Conservation (phyloP, 2,329 filamentous ascomycete species). For the Cladorrhinum sp. region DNA sequence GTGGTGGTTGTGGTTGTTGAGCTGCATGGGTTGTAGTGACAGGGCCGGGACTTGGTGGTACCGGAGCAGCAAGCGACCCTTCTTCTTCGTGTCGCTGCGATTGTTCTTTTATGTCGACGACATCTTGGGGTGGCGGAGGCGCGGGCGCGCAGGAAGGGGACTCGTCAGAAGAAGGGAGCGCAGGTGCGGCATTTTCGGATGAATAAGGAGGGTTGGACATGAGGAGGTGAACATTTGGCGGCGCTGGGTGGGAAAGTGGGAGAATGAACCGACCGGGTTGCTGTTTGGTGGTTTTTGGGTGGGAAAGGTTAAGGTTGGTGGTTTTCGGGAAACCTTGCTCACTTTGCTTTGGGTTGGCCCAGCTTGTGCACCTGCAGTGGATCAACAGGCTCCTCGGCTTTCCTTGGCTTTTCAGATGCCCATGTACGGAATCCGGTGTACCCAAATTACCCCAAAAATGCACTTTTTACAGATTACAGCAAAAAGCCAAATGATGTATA, state of each 20-base stretch:
- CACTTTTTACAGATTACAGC: not conserved
- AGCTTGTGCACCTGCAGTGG: not conserved
- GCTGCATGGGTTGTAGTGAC: slow-evolving; percentile 15
- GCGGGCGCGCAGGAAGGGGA: slow-evolving; percentile 1
- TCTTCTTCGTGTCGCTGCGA: not conserved
- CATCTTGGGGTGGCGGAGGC: slow-evolving; percentile 10
- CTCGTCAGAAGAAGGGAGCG: slow-evolving; percentile 21
- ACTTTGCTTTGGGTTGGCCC: not conserved
- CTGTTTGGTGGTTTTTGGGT: slow-evolving; percentile 1
- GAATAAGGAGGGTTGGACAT: slow-evolving; percentile 53
- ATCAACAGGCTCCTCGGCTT: not conserved
- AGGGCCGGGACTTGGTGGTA: slow-evolving; percentile 3
- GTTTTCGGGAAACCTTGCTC: slow-evolving; percentile 4
- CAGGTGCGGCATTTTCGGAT: slow-evolving; percentile 54
- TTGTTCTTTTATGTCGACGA: slow-evolving; percentile 1
- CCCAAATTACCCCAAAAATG: not conserved
- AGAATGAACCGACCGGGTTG: slow-evolving; percentile 8
- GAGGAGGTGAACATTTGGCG: slow-evolving; percentile 57
- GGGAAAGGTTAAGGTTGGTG: slow-evolving; percentile 3
- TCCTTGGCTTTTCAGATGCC: not conserved
- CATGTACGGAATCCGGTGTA: not conserved
- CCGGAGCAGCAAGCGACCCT: not conserved
- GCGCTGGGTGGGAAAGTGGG: slow-evolving; percentile 16
- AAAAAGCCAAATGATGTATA: not conserved
- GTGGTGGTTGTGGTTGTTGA: slow-evolving; percentile 22